Conservation (phyloP, 495 filamentous ascomycete species). For the Choiromyces venosus region DNA sequence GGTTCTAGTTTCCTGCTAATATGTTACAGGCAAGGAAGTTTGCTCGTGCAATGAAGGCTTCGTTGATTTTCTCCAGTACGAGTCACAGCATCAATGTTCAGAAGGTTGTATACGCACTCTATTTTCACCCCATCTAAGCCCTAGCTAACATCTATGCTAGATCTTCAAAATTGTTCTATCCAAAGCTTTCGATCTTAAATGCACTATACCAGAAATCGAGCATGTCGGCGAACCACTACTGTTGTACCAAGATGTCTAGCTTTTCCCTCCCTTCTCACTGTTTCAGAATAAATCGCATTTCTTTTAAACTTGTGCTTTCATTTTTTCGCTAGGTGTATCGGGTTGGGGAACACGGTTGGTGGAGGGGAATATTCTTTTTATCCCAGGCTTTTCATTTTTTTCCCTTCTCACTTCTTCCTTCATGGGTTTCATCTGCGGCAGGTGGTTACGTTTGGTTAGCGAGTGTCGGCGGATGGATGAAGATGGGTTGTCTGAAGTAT, state of each 20-base stretch:
- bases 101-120: conserved; percentile 58
- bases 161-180: conserved; percentile 99
- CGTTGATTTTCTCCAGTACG: conserved; percentile 95
- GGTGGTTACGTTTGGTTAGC: neutral
- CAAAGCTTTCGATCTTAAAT: conserved; percentile 97
- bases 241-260: conserved; percentile 74
- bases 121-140: neutral
- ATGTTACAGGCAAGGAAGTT: conserved; percentile 77
- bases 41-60: conserved; percentile 95
- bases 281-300: neutral
- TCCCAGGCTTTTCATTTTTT: neutral
- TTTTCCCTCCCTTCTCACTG: neutral
- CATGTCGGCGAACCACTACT: conserved; percentile 94
- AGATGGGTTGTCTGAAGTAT: neutral
- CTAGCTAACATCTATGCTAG: conserved; percentile 46
- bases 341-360: neutral
- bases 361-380: neutral
- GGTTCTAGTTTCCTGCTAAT: neutral
- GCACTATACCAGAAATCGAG: conserved; percentile 97
- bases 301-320: neutral
- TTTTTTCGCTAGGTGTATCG: neutral
- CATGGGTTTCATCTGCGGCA: neutral
- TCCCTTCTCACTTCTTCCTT: neutral
- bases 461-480: neutral
- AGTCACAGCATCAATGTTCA: conserved; percentile 99